Evolutionary conservation across 768 basidiomycete genomes (phyloP).

Genomic region (Kwoniella sp.): DNA sequence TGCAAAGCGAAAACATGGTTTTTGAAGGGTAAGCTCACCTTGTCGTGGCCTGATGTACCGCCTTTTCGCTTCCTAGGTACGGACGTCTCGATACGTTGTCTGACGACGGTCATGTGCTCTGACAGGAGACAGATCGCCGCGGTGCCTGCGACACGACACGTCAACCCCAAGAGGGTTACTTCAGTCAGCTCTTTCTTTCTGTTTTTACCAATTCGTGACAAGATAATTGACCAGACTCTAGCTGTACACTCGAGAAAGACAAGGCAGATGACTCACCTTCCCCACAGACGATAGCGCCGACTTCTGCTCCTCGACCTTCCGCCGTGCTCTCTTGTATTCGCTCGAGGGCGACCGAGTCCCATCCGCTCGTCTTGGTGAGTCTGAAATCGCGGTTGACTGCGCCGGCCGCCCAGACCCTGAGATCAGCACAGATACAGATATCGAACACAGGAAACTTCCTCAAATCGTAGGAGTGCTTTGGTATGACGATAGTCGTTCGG

Average conservation of each 20-base stretch:
- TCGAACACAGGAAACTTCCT: background rate
- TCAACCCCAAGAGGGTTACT: no score
- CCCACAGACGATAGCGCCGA: slow-evolving; percentile 92
- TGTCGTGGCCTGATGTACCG: slow-evolving; percentile 83
- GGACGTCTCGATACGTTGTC: slow-evolving; percentile 82
- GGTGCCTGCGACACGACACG: slow-evolving; percentile 60
- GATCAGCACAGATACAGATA: no score
- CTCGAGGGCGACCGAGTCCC: slow-evolving; percentile 85
- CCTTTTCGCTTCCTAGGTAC: slow-evolving; percentile 89
- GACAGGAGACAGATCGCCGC: slow-evolving; percentile 94
- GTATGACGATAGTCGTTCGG: no score
- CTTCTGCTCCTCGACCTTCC: slow-evolving; percentile 93
- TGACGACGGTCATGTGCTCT: slow-evolving; percentile 92
- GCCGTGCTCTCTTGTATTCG: slow-evolving; percentile 84
- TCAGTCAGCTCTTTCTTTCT: no score
- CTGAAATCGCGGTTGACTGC: slow-evolving; percentile 81
- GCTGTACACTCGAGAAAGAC: background rate
- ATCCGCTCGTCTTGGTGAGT: slow-evolving; percentile 75
- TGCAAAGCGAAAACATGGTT: background rate
- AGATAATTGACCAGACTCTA: no score
- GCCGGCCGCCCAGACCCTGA: background rate
- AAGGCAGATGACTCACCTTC: slow-evolving; percentile 64
- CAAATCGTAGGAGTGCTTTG: background rate
- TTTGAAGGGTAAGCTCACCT: slow-evolving; percentile 56
- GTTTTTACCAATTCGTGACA: no score